Conservation (phyloP, 805 yeast genomes). For the Hanseniaspora lachancei region DNA sequence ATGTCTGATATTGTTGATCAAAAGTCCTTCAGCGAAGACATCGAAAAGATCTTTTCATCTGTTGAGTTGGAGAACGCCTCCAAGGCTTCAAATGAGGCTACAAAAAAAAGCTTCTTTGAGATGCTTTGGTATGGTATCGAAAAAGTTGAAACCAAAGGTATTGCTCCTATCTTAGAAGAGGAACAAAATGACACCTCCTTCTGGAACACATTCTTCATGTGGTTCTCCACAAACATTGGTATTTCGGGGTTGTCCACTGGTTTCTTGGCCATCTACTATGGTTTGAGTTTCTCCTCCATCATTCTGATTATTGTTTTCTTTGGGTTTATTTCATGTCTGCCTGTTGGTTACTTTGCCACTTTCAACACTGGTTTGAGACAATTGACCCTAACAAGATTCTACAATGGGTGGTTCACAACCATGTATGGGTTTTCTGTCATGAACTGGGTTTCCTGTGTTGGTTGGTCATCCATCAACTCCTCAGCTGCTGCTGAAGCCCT, state of each 20-base stretch:
- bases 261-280: slow-evolving; percentile 48
- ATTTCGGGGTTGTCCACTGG: slow-evolving; percentile 79
- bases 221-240: slow-evolving; percentile 84
- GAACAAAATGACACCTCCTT: slow-evolving; percentile 27
- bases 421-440: slow-evolving; percentile 57
- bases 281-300: slow-evolving; percentile 61
- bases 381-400: slow-evolving; percentile 65
- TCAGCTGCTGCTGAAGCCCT: slow-evolving; percentile 79
- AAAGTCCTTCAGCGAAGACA: slow-evolving; percentile 2
- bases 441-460: slow-evolving; percentile 75
- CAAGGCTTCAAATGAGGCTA: not conserved
- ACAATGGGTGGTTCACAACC: slow-evolving; percentile 63
- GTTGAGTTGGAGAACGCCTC: not conserved
- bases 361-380: slow-evolving; percentile 90
- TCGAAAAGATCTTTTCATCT: slow-evolving; percentile 5
- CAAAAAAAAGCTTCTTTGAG: slow-evolving; percentile 3
- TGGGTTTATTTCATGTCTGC: slow-evolving; percentile 54
- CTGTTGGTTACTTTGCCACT: slow-evolving; percentile 71
- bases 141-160: slow-evolving; percentile 14
- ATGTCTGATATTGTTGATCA: slow-evolving; percentile 9
- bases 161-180: slow-evolving; percentile 50
- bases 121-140: slow-evolving; percentile 12
- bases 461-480: slow-evolving; percentile 91
- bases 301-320: slow-evolving; percentile 60
- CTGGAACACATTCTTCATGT: slow-evolving; percentile 52